Conservation (phyloP, 2,329 filamentous ascomycete species). For the Botrytis cinerea region DNA sequence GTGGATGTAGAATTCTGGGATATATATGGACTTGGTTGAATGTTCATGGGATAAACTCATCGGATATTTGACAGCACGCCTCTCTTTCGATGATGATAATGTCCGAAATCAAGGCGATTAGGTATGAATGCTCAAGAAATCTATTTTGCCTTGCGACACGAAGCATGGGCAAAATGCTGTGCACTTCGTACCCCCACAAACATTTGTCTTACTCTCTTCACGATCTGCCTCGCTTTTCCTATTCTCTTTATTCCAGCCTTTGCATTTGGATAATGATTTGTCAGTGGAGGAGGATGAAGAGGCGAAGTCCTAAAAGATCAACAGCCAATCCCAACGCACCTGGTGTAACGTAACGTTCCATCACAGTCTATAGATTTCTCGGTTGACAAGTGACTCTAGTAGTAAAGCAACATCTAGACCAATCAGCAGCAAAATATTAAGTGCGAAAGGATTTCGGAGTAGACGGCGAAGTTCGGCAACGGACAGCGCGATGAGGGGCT, state of each 20-base stretch:
- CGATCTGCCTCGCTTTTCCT: neutral
- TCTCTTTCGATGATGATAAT: neutral
- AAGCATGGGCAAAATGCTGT: neutral
- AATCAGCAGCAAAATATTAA: neutral
- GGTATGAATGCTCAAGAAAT: neutral
- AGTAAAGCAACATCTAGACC: neutral
- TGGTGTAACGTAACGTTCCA: conserved; percentile 26
- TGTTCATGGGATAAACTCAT: neutral
- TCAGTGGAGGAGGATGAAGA: neutral
- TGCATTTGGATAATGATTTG: neutral
- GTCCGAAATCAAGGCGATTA: neutral
- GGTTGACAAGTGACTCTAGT: conserved; percentile 1
- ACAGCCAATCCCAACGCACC: conserved; percentile 3
- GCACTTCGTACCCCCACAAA: conserved; percentile 10
- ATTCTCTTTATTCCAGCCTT: neutral
- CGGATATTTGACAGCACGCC: neutral
- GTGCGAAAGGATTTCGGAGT: conserved; percentile 9
- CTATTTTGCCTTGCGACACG: neutral
- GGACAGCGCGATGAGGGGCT: neutral
- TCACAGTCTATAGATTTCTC: conserved; percentile 8
- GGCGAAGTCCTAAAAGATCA: conserved; percentile 21
- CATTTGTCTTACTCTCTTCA: conserved; percentile 9
- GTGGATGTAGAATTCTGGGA: neutral
- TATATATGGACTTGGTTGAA: neutral
- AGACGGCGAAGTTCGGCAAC: conserved; percentile 11